A percentile compares a stretch with the other conserved stretches of the same genome.
Evolutionary conservation across 148 eudicot genomes (phyloP).

Genomic region (Vaccinium myrtillus): DNA sequence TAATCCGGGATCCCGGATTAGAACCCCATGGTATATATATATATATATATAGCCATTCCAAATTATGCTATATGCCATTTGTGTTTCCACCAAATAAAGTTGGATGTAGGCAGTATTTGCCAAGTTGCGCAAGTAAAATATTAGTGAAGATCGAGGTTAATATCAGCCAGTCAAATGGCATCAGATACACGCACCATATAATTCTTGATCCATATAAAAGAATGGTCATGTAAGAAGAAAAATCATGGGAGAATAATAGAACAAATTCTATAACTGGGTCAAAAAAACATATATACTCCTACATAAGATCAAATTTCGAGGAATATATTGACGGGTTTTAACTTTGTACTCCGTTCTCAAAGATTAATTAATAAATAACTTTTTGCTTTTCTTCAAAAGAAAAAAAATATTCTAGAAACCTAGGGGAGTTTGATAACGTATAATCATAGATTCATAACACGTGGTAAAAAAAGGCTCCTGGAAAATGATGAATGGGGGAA

Average conservation of each 20-base stretch:
- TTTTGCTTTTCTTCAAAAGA: no score
- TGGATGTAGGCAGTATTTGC: neutral
- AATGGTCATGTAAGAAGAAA: neutral
- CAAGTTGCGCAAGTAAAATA: neutral
- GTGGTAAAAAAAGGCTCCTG: neutral
- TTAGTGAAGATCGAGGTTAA: neutral
- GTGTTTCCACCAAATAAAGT: neutral
- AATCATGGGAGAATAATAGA: neutral
- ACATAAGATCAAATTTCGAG: neutral
- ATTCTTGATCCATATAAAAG: neutral
- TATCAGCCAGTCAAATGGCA: neutral
- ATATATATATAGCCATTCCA: neutral
- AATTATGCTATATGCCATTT: neutral
- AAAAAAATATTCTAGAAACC: neutral
- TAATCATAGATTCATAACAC: neutral
- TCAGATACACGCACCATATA: neutral
- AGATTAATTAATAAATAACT: no score
- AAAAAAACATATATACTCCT: neutral
- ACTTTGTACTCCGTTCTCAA: neutral
- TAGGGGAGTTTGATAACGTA: neutral
- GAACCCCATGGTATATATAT: no score
- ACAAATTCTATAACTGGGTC: neutral
- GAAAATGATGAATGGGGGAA: slow-evolving; percentile 9
- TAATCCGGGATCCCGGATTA: no score
- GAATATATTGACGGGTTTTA: neutral